Evolutionary conservation across 1,139 yeast species (phyloP).

Genomic region (Geotrichum citri-aurantii): DNA sequence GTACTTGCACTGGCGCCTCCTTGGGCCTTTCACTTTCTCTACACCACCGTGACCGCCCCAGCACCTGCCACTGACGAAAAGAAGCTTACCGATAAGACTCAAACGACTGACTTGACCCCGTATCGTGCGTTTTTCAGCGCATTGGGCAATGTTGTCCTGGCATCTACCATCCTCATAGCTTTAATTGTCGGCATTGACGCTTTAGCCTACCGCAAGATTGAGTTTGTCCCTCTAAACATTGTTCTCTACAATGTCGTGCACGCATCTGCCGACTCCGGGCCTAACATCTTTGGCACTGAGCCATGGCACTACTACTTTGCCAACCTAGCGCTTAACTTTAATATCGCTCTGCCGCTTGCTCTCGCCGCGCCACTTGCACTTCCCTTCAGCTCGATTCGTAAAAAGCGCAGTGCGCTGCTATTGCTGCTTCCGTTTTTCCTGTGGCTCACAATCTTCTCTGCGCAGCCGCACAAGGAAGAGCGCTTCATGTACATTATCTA

Average conservation of each 20-base stretch:
- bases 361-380: slow-evolving; percentile 36
- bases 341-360: slow-evolving; percentile 48
- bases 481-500: slow-evolving; percentile 84
- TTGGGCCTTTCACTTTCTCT: slow-evolving; percentile 16
- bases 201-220: slow-evolving; percentile 53
- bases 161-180: slow-evolving; percentile 24
- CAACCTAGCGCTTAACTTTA: slow-evolving; percentile 71
- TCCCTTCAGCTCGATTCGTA: slow-evolving; percentile 14
- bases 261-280: slow-evolving; percentile 64
- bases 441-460: slow-evolving; percentile 63
- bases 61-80: background rate
- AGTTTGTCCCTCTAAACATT: slow-evolving; percentile 75
- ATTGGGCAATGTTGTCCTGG: slow-evolving; percentile 13
- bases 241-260: slow-evolving; percentile 76
- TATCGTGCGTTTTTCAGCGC: slow-evolving; percentile 10
- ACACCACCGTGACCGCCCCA: background rate
- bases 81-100: background rate
- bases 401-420: slow-evolving; percentile 9
- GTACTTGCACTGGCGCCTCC: slow-evolving; percentile 50
- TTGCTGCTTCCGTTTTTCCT: slow-evolving; percentile 43
- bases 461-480: slow-evolving; percentile 92
- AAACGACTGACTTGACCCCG: background rate
- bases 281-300: slow-evolving; percentile 86
- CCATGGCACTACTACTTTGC: slow-evolving; percentile 68
- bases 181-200: slow-evolving; percentile 52